A percentile compares a stretch with the other conserved stretches of the same genome.
These are phyloP conservation scores for Onygenales sp. DNA, from an alignment of 2,329 filamentous ascomycete species.

Conservation along the genomic window DNA sequence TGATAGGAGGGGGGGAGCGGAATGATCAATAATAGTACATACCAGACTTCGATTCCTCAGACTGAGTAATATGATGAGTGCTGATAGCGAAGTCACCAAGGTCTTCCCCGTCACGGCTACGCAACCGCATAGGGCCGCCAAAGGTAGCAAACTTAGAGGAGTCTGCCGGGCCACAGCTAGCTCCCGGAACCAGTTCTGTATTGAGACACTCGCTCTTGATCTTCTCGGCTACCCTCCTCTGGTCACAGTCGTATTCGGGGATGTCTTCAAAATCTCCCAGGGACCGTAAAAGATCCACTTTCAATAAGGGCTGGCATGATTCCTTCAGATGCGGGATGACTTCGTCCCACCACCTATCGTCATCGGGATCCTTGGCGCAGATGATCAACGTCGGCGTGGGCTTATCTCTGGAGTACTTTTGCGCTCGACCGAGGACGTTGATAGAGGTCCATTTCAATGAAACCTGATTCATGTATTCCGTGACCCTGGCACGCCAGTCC, in stretches of 20 bases:
- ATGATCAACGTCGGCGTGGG: background rate
- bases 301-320: background rate
- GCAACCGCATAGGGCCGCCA: too few species aligned
- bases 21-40: background rate
- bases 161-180: background rate
- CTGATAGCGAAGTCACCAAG: background rate
- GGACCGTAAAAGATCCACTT: background rate
- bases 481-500: background rate
- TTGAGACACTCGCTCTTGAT: too few species aligned
- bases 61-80: background rate
- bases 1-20: background rate
- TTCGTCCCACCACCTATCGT: background rate
- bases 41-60: background rate
- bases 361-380: background rate
- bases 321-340: background rate
- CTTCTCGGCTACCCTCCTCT: too few species aligned
- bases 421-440: background rate
- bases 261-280: too few species aligned
- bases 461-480: background rate
- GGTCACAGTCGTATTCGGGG: too few species aligned
- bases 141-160: too few species aligned
- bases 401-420: background rate
- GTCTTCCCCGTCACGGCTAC: background rate
- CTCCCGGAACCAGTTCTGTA: background rate
- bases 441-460: background rate